Evolutionary conservation across 2,329 filamentous ascomycete species (phyloP).

Genomic region (Chaetomiaceae sp.): DNA sequence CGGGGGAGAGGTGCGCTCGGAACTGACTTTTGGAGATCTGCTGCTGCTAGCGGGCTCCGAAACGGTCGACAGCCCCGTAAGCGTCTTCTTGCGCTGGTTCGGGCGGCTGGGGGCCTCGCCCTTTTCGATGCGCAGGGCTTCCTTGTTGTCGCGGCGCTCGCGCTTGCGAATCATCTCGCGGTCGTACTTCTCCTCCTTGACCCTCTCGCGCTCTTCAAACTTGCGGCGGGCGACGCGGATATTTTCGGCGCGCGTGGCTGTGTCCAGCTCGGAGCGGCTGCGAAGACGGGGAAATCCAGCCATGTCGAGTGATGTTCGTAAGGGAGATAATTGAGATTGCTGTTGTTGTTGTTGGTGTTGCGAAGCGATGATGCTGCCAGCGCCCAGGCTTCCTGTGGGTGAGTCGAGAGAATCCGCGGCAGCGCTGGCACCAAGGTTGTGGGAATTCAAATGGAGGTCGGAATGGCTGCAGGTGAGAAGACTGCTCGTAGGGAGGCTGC

Average conservation of each 20-base stretch:
- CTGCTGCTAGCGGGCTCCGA: slow-evolving; percentile 3
- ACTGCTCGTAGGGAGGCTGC: slow-evolving; percentile 33
- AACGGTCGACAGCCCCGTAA: slow-evolving; percentile 18
- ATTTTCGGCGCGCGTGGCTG: slow-evolving; percentile 49
- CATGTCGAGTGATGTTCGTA: slow-evolving; percentile 54
- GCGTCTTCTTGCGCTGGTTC: slow-evolving; percentile 19
- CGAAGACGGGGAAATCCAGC: slow-evolving; percentile 52
- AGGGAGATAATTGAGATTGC: slow-evolving; percentile 39
- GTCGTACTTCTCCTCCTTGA: slow-evolving; percentile 59
- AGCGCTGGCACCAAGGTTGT: slow-evolving; percentile 22
- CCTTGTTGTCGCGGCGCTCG: slow-evolving; percentile 54
- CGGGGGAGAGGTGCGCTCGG: no score
- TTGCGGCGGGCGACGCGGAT: slow-evolving; percentile 58
- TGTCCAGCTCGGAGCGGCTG: slow-evolving; percentile 56
- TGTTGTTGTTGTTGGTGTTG: neutral
- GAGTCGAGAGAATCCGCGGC: slow-evolving; percentile 31
- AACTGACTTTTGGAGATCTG: neutral
- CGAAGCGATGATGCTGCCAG: slow-evolving; percentile 18
- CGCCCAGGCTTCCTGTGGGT: slow-evolving; percentile 30
- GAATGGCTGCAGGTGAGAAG: slow-evolving; percentile 34
- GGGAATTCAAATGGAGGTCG: slow-evolving; percentile 40
- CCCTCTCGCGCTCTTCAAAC: slow-evolving; percentile 57
- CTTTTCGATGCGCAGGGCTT: slow-evolving; percentile 48
- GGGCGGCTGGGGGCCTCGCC: slow-evolving; percentile 30
- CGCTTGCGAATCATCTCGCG: slow-evolving; percentile 54